Base-by-base conservation (phyloP, 179 eudicot species). In the Vitellaria paradoxa region DNA sequence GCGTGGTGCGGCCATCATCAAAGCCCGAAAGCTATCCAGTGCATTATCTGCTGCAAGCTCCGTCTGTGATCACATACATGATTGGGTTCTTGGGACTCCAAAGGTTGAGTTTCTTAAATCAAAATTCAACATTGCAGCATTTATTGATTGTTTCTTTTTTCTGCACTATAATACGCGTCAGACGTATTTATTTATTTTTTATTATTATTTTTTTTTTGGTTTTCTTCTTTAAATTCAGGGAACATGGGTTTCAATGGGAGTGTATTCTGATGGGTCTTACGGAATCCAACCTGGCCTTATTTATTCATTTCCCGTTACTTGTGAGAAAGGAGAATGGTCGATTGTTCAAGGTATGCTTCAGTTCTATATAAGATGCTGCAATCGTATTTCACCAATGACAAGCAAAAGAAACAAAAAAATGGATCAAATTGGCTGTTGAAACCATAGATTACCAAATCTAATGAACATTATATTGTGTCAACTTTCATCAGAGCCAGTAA, bases 211-310 rank as follows among this genome's bases (percentile, higher is more conserved):
- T n/a, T n/a, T 3, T 8, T 71, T 64, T 53, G 18, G 18, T 6
- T 3, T 18, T 21, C 23, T 61, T 63, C 13, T 53, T 24, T 45
- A 45, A 37, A 46, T 66, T 15, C 77, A 94, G 98, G 98, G 93
- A 45, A 86, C 87, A 21, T 92, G 96, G 97, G 92, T 92, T 60
- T 94, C 98, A 0, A 94, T 94, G 98, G 98, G 98, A 53, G 97
- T 94, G 26, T 85, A 68, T 80, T 92, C 96, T 23, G 98, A 94
- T 81, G 98, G 98, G 30, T 94, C 98, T n/a, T 92, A 92, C 67
- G 96, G 90, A 23, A 86, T 94, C 30, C 87, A 84, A 78, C 85
- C 87, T 14, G 97, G 97, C 50, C 89, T 92, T 49, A 81, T 94
- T 53, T 94, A 94, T 85, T 94, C 98, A 66, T 94, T 92, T 77